A percentile compares a stretch with the other conserved stretches of the same genome.
Conservation (phyloP, 208 protist species). For the Wallacemonas sp. region DNA sequence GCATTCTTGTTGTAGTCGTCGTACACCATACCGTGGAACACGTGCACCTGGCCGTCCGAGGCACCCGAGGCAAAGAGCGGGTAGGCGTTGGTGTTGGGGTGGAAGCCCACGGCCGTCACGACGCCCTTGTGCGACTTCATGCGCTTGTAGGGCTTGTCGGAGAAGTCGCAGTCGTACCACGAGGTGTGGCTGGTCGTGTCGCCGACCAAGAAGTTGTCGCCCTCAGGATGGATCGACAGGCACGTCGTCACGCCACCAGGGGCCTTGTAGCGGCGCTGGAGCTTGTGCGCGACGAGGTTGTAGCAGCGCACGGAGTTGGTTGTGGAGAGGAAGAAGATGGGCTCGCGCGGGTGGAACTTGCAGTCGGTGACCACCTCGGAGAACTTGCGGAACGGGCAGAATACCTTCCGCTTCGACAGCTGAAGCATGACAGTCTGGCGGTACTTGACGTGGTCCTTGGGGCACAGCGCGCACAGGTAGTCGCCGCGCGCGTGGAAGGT, state of each 20-base stretch:
- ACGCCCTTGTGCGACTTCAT: constrained; percentile 95
- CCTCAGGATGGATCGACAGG: constrained; percentile 96
- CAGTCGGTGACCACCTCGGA: constrained; percentile 92
- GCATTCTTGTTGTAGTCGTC: constrained; percentile 98
- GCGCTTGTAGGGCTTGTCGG: constrained; percentile 96
- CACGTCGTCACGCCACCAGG: constrained; percentile 89
- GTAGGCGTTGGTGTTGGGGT: constrained; percentile 88
- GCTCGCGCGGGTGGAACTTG: constrained; percentile 98
- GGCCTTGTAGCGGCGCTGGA: constrained; percentile 96
- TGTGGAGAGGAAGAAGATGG: constrained; percentile 98
- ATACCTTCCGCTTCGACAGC: constrained; percentile 90
- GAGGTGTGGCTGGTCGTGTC: constrained; percentile 90
- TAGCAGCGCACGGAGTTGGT: constrained; percentile 96
- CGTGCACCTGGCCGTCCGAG: constrained; percentile 96
- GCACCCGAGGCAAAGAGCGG: constrained; percentile 97
- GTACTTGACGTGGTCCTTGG: constrained; percentile 94
- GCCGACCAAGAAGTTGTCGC: constrained; percentile 97
- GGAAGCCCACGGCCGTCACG: constrained; percentile 91
- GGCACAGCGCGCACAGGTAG: constrained; percentile 91
- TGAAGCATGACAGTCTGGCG: constrained; percentile 93
- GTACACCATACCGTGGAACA: constrained; percentile 96
- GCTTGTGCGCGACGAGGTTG: constrained; percentile 96
- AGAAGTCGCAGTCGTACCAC: constrained; percentile 99
- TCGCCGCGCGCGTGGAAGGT: constrained; percentile 90
- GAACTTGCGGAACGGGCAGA: constrained; percentile 93